Evolutionary conservation across 1,284 basidiomycete genomes (phyloP), one percentile per base, ranked within the genome.

Genomic region (Ustilago shanxiensis): DNA sequence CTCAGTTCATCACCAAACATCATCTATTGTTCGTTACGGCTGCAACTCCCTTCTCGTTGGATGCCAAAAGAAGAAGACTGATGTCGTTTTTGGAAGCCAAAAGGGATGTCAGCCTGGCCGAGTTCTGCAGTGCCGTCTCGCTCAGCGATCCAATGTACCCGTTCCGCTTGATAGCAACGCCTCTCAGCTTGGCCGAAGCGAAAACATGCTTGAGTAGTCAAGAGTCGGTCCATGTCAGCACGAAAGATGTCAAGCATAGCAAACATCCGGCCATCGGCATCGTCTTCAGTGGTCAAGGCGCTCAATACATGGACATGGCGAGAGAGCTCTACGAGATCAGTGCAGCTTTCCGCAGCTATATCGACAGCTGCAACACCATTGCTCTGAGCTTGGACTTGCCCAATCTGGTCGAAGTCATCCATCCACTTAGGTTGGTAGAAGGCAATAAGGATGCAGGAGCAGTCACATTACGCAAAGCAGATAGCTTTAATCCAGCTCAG

Each of bases 231-330:
- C 39, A 20, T 22, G 39, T 66, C 47, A 29, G 26, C 26, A 3
- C 11, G 3, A 22, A 45, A 2, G 45, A 16, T 7, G 6, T 14
- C 13, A 49, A 26, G 13, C 31, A 37, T 13, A 2, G 6, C 20
- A 47, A 35, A 5, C 35, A 16, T 0, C 41, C 11, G 14, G 31
- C 20, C 18, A 53, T 77, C 44, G 74, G 60, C 5, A 68, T 74
- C 24, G 70, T 53, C 1, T 79, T 79, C 72, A 72, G 68, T 28
- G 78, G 78, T 7, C 78, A 79, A 62, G 78, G 78, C 20, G 47
- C 74, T 1, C 78, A 79, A 29, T 79, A 79, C 44, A 51, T 72
- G 35, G 59, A 70, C 55, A 79, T 79, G 78, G 75, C 58, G 2
- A 37, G 59, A 24, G 71, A 74, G 41, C 66, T 79, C 1, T 74